Evolutionary conservation across 495 filamentous ascomycete species (phyloP).

Genomic region (Oidiodendron maius): DNA sequence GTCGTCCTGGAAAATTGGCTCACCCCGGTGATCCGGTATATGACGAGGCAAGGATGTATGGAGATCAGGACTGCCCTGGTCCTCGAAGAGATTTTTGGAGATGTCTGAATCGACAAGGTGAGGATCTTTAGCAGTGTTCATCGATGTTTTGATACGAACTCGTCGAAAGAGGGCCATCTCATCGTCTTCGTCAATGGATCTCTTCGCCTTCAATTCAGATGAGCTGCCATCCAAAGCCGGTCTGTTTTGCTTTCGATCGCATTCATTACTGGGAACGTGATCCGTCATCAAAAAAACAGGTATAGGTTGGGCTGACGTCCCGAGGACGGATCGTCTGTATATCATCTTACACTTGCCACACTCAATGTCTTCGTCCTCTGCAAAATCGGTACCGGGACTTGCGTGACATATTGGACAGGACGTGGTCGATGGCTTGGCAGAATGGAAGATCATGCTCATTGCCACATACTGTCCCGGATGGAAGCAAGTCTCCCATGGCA

Average conservation of each 20-base stretch:
- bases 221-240: neutral
- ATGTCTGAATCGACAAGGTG: too few species aligned
- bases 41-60: too few species aligned
- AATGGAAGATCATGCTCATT: constrained; percentile 31
- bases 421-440: neutral
- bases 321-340: neutral
- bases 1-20: too few species aligned
- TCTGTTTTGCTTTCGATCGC: too few species aligned
- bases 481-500: constrained; percentile 22
- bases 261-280: too few species aligned
- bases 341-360: neutral
- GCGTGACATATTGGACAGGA: neutral
- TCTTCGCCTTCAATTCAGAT: neutral
- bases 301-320: neutral
- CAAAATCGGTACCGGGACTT: neutral
- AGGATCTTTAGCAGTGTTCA: too few species aligned
- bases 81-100: too few species aligned
- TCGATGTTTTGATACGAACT: constrained; percentile 8
- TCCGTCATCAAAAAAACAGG: neutral
- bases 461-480: constrained; percentile 20
- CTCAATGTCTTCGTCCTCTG: constrained; percentile 2
- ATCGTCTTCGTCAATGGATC: neutral
- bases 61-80: too few species aligned
- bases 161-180: constrained; percentile 6
- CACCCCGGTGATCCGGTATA: too few species aligned